Evolutionary conservation across 768 basidiomycete species (phyloP).

Genomic region (Ephemerocybe angulata): DNA sequence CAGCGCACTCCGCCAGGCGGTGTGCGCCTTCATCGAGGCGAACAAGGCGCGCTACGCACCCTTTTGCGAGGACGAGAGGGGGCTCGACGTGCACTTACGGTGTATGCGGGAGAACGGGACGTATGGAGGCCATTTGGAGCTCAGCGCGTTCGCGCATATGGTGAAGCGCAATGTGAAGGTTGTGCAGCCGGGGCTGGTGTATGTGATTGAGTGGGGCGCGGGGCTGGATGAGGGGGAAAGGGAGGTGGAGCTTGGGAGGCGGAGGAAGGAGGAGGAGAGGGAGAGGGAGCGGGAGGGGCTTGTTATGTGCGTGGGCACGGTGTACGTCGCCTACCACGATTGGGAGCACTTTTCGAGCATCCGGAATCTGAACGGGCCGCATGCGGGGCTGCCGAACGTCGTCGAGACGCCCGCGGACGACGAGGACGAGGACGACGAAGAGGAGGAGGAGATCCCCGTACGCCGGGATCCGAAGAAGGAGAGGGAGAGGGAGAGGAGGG

Average conservation of each 20-base stretch:
- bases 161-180: slow-evolving; percentile 80
- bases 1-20: slow-evolving; percentile 60
- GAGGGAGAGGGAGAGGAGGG: slow-evolving; percentile 25
- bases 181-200: slow-evolving; percentile 86
- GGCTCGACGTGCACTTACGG: slow-evolving; percentile 64
- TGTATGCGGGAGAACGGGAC: slow-evolving; percentile 87
- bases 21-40: slow-evolving; percentile 77
- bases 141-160: slow-evolving; percentile 89
- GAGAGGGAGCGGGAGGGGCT: slow-evolving; percentile 14
- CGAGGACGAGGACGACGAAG: slow-evolving; percentile 16
- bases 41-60: slow-evolving; percentile 75
- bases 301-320: slow-evolving; percentile 31
- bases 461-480: slow-evolving; percentile 31
- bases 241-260: slow-evolving; percentile 25
- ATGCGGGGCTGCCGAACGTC: slow-evolving; percentile 67
- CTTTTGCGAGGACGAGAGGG: slow-evolving; percentile 84
- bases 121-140: slow-evolving; percentile 90
- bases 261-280: slow-evolving; percentile 12
- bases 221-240: slow-evolving; percentile 30
- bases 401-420: slow-evolving; percentile 43
- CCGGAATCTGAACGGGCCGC: slow-evolving; percentile 81
- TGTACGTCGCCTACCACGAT: slow-evolving; percentile 92
- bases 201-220: slow-evolving; percentile 80
- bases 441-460: slow-evolving; percentile 13
- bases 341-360: slow-evolving; percentile 97